Evolutionary conservation across 1,284 basidiomycete species (phyloP).

Genomic region (Leccinum griseonigrum): DNA sequence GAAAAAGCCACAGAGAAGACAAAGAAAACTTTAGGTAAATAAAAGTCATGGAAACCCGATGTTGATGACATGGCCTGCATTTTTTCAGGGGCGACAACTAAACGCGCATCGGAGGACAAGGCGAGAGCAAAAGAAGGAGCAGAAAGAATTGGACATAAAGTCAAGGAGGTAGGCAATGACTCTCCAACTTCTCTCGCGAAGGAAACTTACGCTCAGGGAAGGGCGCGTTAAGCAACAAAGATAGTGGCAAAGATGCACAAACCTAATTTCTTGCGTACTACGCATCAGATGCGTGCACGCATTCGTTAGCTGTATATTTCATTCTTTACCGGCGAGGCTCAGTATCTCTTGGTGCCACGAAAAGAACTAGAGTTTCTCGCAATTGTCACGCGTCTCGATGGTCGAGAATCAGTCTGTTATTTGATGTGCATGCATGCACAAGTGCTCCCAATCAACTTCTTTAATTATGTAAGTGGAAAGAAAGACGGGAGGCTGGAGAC

Average conservation of each 20-base stretch:
- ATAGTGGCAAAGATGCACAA: slow-evolving; percentile 45
- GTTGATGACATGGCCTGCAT: neutral
- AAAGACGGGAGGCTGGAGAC: neutral
- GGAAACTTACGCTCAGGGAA: slow-evolving; percentile 1
- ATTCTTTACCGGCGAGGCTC: too few species aligned
- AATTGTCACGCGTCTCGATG: neutral
- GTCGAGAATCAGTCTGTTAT: too few species aligned
- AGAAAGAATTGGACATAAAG: slow-evolving; percentile 24
- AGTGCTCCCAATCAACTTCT: neutral
- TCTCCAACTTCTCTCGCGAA: neutral
- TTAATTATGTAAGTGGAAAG: neutral
- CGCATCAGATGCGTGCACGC: neutral
- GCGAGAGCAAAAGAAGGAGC: slow-evolving; percentile 35
- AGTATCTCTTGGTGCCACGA: too few species aligned
- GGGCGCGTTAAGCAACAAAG: slow-evolving; percentile 45
- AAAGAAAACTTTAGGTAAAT: slow-evolving; percentile 53
- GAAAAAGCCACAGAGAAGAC: slow-evolving; percentile 55
- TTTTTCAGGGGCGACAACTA: slow-evolving; percentile 29
- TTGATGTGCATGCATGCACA: neutral
- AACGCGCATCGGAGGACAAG: slow-evolving; percentile 34
- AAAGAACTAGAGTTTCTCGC: neutral
- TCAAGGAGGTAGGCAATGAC: slow-evolving; percentile 39
- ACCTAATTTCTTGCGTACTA: neutral
- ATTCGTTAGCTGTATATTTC: neutral
- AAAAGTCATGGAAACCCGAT: neutral